Base-by-base conservation (phyloP, 768 basidiomycete species). In the Ramaria sp. region DNA sequence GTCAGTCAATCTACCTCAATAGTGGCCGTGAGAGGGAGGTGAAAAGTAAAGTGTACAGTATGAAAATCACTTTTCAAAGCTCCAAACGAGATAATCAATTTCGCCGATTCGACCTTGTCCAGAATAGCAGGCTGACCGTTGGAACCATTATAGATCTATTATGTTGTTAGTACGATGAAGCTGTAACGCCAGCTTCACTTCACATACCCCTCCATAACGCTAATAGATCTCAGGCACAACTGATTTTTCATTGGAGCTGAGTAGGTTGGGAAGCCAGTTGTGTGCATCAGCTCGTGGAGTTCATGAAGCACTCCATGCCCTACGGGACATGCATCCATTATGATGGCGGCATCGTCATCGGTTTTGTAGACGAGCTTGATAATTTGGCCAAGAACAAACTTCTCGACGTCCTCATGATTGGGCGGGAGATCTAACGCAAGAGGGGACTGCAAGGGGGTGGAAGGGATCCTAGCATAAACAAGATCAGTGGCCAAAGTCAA, bases 401-500 rank as follows among this genome's bases (percentile, higher is more conserved):
- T 70, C 61, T 88, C 83, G 1, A 78, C 73, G 1, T 74, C 71
- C 3, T 74, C 67, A 39, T 85, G 75, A 60, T 85, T 85, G 12
- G 63, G 66, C 0, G 78, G 77, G 15, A 70, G 70, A 3, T 69
- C 61, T 8, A 73, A 72, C 34, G 73, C 71, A 9, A 87, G 72
- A 6, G 83, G 82, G 1, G 73, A 78, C 51, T 76, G 68, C 51
- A 96, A 74, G 18, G 78, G 76, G 38, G 78, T 75, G 5, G 79
- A 67, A 0, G 88, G 76, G 16, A 93, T 81, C 63, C 82, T 78
- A 51, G 73, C 69, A 62, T 78, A 74, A 3, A 85, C 84, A 51
- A 95, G 71, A 65, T 97, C 87, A 5, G 84, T 93, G 0, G 91
- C 94, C 10, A 97, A 72, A 34, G 83, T 78, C 38, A 98, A 68